Base-by-base conservation (phyloP, 169 alveolate genomes). In the Babesia sp. region DNA sequence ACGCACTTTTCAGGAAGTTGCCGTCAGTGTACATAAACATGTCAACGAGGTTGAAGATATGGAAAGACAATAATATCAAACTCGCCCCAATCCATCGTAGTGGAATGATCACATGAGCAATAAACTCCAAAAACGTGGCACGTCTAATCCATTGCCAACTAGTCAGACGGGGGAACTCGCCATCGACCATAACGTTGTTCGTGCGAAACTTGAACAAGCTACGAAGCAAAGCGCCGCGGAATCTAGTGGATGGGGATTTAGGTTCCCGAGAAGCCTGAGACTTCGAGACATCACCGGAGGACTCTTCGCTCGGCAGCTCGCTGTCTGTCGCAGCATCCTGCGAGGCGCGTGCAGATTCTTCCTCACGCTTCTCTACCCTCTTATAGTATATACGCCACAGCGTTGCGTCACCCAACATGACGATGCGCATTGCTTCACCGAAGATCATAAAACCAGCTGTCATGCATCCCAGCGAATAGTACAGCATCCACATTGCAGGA, bases 171-270 rank as follows among this genome's bases (percentile, higher is more conserved):
- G 7, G 16, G 22, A 57, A 57, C 36, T 57, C 50, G 3, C 67
- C 67, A n/a, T 57, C 36, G 0, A 8, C 50, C 67, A 57, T 57
- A 3, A 57, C 48, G 51, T 33, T 57, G 50, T 57, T 57, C 16
- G 67, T 57, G 0, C 24, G 28, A 39, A 31, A 57, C 22, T 33
- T 33, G 48, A 57, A 57, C 31, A 57, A 1, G 9, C 0, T 5
- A 6, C 67, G 67, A 0, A 57, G 26, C 29, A 57, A 11, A 0
- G 18, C n/a, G 14, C 50, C 67, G 8, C 7, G 50, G 24, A n/a
- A 1, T 12, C 61, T 53, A 2, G 31, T 11, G 22, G 5, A 9
- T 9, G 61, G 37, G n/a, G 8, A 4, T 20, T 29, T 29, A 22
- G 12, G 18, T 11, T 54, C 36, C 8, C 20, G 22, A 41, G 44